phyloP scores from a whole-genome alignment of 495 filamentous ascomycete species.

The Xylaria bambusicola region DNA sequence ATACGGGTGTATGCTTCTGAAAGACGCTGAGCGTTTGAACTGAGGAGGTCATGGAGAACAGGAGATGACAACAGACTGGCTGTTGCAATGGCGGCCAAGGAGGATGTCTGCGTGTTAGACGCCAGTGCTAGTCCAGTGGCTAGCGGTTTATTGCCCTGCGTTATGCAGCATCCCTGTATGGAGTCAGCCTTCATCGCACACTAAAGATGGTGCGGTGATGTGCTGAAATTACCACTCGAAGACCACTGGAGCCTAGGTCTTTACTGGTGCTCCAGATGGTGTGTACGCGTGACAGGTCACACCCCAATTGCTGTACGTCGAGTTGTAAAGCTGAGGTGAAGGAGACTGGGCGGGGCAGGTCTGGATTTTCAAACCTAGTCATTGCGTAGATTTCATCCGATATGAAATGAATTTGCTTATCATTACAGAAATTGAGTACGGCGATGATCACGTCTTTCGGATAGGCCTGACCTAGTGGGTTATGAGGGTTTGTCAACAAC shows the following conservation, averaged over 20 bases:
- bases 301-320: no score
- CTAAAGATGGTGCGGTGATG: no score
- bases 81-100: background rate
- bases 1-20: background rate
- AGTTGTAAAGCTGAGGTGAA: no score
- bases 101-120: background rate
- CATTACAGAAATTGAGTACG: background rate
- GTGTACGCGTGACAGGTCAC: background rate
- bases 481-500: background rate
- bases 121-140: background rate
- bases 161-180: background rate
- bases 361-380: background rate
- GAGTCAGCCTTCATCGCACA: no score
- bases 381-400: background rate
- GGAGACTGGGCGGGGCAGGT: no score
- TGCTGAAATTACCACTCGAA: background rate
- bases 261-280: background rate
- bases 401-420: background rate
- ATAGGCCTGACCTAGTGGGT: background rate
- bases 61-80: background rate
- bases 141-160: background rate
- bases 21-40: background rate
- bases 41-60: background rate
- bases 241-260: background rate
- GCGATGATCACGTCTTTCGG: background rate